phyloP scores from a whole-genome alignment of 441 rosid genomes.

The Geranium incanum region DNA sequence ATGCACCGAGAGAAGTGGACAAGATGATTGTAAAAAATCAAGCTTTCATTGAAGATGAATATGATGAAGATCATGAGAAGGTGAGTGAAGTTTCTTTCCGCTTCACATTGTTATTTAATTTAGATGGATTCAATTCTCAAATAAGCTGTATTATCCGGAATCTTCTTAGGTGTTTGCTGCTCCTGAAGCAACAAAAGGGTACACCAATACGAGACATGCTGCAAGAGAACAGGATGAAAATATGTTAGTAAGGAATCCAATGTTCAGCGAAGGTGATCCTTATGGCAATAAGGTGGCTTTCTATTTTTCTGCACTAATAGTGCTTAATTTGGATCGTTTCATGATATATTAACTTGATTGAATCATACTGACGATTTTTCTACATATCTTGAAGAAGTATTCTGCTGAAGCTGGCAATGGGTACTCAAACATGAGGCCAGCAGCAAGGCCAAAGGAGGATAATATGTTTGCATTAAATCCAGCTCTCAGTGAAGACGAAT shows the following conservation, averaged over 20 bases:
- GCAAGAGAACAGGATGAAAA: not conserved
- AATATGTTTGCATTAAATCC: not conserved
- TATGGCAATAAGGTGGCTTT: not conserved
- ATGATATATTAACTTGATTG: not conserved
- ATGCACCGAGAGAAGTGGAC: not conserved
- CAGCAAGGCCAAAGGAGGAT: not conserved
- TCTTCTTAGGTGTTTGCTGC: not conserved
- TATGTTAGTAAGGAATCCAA: not conserved
- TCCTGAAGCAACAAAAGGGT: not conserved
- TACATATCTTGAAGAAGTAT: not conserved
- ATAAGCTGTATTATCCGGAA: not conserved
- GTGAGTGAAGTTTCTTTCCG: not conserved
- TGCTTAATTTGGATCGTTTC: not conserved
- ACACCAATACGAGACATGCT: not conserved
- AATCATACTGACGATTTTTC: not conserved
- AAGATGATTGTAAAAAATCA: not conserved
- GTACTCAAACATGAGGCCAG: not conserved
- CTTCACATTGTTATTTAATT: not conserved
- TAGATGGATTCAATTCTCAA: not conserved
- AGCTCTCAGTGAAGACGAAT: not conserved
- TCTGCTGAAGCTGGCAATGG: constrained; percentile 4
- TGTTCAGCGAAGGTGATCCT: not conserved
- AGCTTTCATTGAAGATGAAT: not conserved
- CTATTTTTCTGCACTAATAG: not conserved
- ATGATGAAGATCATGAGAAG: not conserved